A percentile compares a stretch with the other conserved stretches of the same genome.
Conservation (phyloP, 1,284 basidiomycete genomes). For the Erythrobasidium hasegawianum region DNA sequence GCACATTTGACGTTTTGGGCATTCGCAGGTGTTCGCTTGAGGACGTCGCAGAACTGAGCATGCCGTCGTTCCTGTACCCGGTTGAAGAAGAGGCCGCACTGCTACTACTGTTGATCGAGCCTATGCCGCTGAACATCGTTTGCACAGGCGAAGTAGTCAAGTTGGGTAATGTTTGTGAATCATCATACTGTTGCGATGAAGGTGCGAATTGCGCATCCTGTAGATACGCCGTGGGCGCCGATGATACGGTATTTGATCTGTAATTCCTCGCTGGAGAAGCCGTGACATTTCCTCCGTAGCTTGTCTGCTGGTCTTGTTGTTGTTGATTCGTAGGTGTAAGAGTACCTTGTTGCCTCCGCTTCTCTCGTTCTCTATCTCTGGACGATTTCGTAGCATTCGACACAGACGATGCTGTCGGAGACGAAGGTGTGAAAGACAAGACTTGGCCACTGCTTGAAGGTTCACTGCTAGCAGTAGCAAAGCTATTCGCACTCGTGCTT, state of each 20-base stretch:
- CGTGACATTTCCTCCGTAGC: not conserved
- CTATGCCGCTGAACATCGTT: not conserved
- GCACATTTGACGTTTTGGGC: not conserved
- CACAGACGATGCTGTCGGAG: not conserved
- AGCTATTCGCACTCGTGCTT: slow-evolving; percentile 21
- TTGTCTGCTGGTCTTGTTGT: too few relatives aligned
- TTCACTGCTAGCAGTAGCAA: slow-evolving; percentile 14
- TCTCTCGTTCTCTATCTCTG: not conserved
- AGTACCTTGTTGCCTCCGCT: not conserved
- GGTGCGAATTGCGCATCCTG: too few relatives aligned
- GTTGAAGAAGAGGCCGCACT: not conserved
- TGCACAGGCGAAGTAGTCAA: not conserved
- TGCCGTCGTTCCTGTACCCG: too few relatives aligned
- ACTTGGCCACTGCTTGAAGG: not conserved
- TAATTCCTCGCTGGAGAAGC: not conserved
- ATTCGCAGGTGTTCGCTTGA: slow-evolving; percentile 19
- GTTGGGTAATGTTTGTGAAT: not conserved
- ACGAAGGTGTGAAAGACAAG: not conserved
- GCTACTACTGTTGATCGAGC: not conserved
- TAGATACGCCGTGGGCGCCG: slow-evolving; percentile 2
- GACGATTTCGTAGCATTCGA: not conserved
- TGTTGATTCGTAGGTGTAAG: not conserved
- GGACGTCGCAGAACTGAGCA: not conserved
- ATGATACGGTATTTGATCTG: not conserved
- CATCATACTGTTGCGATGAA: too few relatives aligned